Percentiles rank a stretch among this genome's conserved stretches.
phyloP scores from a whole-genome alignment of 1,284 basidiomycete genomes.

The Ceratobasidium sp. region DNA sequence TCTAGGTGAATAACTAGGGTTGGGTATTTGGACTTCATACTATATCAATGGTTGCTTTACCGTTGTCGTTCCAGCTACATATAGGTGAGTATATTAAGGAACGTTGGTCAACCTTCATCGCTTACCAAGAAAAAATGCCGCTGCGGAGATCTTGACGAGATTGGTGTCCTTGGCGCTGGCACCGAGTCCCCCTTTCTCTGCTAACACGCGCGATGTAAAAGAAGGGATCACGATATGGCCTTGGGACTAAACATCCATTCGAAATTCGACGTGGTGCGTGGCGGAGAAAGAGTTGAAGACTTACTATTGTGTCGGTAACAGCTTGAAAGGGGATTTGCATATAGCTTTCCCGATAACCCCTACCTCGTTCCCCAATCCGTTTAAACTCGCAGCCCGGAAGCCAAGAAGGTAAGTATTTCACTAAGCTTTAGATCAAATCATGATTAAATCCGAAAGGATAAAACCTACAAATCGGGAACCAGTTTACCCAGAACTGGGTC shows the following conservation, averaged over 20 bases:
- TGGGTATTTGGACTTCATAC: not conserved
- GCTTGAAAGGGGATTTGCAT: slow-evolving; percentile 18
- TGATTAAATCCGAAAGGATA: not conserved
- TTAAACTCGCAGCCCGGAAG: slow-evolving; percentile 10
- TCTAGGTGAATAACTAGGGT: not conserved
- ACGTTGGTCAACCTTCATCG: too few relatives aligned
- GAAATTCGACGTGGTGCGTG: not conserved
- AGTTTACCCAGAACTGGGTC: slow-evolving; percentile 15
- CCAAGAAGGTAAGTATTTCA: slow-evolving; percentile 20
- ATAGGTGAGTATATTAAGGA: not conserved
- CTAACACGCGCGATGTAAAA: slow-evolving; percentile 17
- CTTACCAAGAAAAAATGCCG: slow-evolving; percentile 21
- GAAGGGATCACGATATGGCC: not conserved
- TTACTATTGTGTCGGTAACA: slow-evolving; percentile 13
- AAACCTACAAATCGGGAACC: slow-evolving; percentile 20
- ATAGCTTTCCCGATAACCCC: not conserved
- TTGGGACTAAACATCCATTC: not conserved
- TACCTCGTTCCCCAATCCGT: not conserved
- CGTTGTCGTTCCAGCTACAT: slow-evolving; percentile 23
- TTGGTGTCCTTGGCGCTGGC: not conserved
- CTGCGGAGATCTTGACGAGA: slow-evolving; percentile 24
- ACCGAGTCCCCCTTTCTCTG: slow-evolving; percentile 8
- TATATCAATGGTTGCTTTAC: not conserved
- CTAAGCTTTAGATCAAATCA: not conserved
- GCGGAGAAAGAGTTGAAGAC: not conserved